Base-by-base conservation (phyloP, 805 yeast genomes). In the Ogataea corticis region DNA sequence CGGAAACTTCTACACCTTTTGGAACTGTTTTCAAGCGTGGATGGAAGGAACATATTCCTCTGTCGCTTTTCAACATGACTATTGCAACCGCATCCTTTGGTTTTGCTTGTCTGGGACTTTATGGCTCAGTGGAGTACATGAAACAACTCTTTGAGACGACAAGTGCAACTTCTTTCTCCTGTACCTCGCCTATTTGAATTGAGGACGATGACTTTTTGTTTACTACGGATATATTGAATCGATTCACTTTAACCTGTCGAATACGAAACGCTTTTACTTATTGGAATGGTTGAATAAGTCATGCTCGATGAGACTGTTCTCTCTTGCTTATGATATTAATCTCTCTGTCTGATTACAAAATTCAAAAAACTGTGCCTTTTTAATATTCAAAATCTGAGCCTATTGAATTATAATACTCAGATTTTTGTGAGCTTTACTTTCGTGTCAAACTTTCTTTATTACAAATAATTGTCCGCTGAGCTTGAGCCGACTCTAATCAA, bases 131-230 rank as follows among this genome's bases (percentile, higher is more conserved):
- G 16, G 58, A 51, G 41, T 52, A 59, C 27, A 60, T 65, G 44
- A 58, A 53, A 29, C 51, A 40, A 2, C 54, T 66, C 13, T 65
- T 60, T 43, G 49, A 48, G 2, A 38, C 42, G 7, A 58, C 66
- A n/a, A 37, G 50, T 9, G 59, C 67, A 1, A 58, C 61, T 7
- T 56, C 68, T 1, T 65, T 65, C 37, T 59, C 68, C 27, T 65
- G 69, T 44, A 42, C 52, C 2, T 58, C 64, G 6, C 67, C 67
- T 19, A 57, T 61, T 17, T 36, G 14, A 28, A 11, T 25, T 18
- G 7, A 14, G 5, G 33, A 11, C 18, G 5, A 9, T 21, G 25
- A 21, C 25, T 21, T 9, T 21, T 21, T 21, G 25, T 6, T 21
- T 21, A 6, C 9, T 21, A 9, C 9, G 25, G 5, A 21, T 21